phyloP scores from a whole-genome alignment of 441 rosid genomes.

The Sinapis alba region DNA sequence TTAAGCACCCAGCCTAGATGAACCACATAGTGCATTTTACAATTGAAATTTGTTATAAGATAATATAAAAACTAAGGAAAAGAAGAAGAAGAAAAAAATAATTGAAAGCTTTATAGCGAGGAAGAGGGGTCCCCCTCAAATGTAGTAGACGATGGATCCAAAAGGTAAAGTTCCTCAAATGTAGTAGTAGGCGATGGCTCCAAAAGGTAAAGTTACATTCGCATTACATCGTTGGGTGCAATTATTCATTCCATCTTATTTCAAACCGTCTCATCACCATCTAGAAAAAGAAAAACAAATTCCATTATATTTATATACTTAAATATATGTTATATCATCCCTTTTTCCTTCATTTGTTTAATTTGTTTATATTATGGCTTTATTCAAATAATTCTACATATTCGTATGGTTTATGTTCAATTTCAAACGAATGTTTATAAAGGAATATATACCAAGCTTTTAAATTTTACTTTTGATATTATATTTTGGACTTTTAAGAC shows the following conservation, averaged over 20 bases:
- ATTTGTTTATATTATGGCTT: slow-evolving; percentile 30
- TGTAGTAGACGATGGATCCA: slow-evolving; percentile 57
- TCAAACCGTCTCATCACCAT: background rate
- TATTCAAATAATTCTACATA: slow-evolving; percentile 24
- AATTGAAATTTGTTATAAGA: background rate
- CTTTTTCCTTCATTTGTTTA: slow-evolving; percentile 16
- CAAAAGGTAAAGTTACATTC: slow-evolving; percentile 64
- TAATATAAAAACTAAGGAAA: background rate
- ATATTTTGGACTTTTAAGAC: slow-evolving; percentile 12
- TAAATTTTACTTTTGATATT: background rate
- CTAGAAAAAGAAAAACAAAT: background rate
- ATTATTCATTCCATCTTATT: slow-evolving; percentile 77
- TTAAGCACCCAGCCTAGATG: slow-evolving; percentile 43
- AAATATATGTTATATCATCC: background rate
- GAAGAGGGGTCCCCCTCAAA: slow-evolving; percentile 54
- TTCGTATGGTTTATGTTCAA: slow-evolving; percentile 1
- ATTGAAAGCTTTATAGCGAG: slow-evolving; percentile 37
- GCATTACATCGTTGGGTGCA: slow-evolving; percentile 50
- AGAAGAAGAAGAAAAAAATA: slow-evolving; percentile 24
- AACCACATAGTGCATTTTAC: slow-evolving; percentile 37
- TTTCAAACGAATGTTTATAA: slow-evolving; percentile 1
- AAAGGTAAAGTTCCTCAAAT: slow-evolving; percentile 57
- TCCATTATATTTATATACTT: background rate
- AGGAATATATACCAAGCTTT: slow-evolving; percentile 18
- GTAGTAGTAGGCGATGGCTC: slow-evolving; percentile 55